Conservation (phyloP, 352 stramenopile species). For the Pythium diclinum region DNA sequence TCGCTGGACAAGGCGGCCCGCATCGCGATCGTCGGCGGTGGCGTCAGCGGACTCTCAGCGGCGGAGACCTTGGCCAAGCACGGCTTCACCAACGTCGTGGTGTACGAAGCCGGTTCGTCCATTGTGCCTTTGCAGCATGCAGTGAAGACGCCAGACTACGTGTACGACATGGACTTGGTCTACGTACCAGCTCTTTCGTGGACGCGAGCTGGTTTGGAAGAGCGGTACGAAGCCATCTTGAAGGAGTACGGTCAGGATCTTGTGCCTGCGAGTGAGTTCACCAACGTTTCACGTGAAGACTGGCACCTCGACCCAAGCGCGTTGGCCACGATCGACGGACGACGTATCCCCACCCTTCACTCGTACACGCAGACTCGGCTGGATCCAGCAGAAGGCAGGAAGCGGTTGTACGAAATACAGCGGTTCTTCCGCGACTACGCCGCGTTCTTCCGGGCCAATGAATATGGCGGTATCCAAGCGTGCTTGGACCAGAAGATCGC, state of each 20-base stretch:
- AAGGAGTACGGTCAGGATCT: slow-evolving; percentile 9
- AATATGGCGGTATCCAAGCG: slow-evolving; percentile 8
- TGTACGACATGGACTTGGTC: slow-evolving; percentile 14
- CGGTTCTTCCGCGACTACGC: slow-evolving; percentile 6
- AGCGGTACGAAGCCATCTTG: slow-evolving; percentile 1
- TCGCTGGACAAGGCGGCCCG: slow-evolving; percentile 9
- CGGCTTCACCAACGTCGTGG: slow-evolving; percentile 18
- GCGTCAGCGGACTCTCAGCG: slow-evolving; percentile 10
- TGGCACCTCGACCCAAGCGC: neutral
- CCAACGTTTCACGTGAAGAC: slow-evolving; percentile 3
- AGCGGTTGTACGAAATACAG: slow-evolving; percentile 7
- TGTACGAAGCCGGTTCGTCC: slow-evolving; percentile 11
- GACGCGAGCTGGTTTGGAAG: neutral
- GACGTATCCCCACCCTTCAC: neutral
- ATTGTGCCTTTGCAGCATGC: slow-evolving; percentile 11
- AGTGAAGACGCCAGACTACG: neutral
- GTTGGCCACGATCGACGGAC: neutral
- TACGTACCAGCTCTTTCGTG: slow-evolving; percentile 15
- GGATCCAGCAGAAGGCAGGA: neutral
- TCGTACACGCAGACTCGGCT: neutral
- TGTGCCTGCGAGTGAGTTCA: slow-evolving; percentile 11
- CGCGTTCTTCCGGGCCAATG: neutral
- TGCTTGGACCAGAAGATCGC: slow-evolving; percentile 8
- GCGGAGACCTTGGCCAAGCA: slow-evolving; percentile 14
- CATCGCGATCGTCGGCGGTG: slow-evolving; percentile 22